A percentile compares a stretch with the other conserved stretches of the same genome.
These are phyloP conservation scores for Nitzschia sp. DNA, from an alignment of 108 stramenopile species.

Conservation along the genomic window DNA sequence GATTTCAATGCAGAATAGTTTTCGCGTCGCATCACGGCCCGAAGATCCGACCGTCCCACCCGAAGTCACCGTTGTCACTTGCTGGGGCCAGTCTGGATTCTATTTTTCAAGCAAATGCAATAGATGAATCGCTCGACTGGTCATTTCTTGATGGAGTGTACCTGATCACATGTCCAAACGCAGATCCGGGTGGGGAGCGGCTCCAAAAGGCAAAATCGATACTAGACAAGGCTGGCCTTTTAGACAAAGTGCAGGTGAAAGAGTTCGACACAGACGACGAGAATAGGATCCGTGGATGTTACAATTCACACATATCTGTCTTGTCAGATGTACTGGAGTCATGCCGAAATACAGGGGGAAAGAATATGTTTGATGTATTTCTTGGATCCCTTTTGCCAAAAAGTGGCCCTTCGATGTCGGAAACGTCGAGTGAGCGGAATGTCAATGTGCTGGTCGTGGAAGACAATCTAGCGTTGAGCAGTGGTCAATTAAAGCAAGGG, in stretches of 20 bases:
- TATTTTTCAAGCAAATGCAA: not conserved
- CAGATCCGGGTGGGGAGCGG: slow-evolving; percentile 23
- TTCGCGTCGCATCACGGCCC: too few relatives aligned
- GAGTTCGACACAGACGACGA: slow-evolving; percentile 56
- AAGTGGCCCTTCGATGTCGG: not conserved
- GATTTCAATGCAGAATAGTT: too few relatives aligned
- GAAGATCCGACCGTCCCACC: too few relatives aligned
- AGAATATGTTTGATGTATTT: not conserved
- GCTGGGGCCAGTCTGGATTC: not conserved
- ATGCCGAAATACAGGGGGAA: not conserved
- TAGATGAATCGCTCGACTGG: slow-evolving; percentile 24
- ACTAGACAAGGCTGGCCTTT: slow-evolving; percentile 25
- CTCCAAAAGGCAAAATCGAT: slow-evolving; percentile 20
- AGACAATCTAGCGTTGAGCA: slow-evolving; percentile 38
- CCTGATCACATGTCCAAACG: slow-evolving; percentile 50
- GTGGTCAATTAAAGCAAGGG: slow-evolving; percentile 15
- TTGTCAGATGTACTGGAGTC: slow-evolving; percentile 16
- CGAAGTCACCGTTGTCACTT: too few relatives aligned
- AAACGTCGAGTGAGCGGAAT: not conserved
- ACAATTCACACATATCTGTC: slow-evolving; percentile 43
- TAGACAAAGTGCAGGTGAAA: slow-evolving; percentile 25
- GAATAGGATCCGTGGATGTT: slow-evolving; percentile 47
- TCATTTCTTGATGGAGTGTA: slow-evolving; percentile 38
- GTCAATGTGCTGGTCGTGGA: slow-evolving; percentile 38
- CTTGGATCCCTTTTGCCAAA: not conserved